Conservation (phyloP, 73 alveolate genomes). For the Stentor coeruleus region DNA sequence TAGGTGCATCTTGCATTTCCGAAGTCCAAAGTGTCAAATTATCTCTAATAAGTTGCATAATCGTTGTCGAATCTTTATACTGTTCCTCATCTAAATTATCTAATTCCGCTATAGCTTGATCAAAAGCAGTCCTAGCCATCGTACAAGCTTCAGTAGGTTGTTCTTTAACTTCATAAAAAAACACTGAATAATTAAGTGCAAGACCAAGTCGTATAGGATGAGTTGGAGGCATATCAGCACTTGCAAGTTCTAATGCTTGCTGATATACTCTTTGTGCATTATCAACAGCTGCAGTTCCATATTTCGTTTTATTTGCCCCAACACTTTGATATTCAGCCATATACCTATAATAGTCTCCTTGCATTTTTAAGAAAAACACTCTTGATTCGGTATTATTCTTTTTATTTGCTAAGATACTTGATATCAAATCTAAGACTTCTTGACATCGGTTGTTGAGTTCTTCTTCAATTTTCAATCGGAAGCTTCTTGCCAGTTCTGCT, state of each 20-base stretch:
- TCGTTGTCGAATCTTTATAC: slow-evolving; percentile 55
- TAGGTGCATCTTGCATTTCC: slow-evolving; percentile 41
- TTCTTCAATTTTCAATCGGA: slow-evolving; percentile 56
- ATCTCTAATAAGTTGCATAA: slow-evolving; percentile 54
- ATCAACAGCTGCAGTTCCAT: slow-evolving; percentile 53
- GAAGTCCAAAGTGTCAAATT: slow-evolving; percentile 54
- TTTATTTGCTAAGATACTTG: slow-evolving; percentile 55
- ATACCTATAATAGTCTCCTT: slow-evolving; percentile 95
- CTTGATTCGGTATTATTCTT: slow-evolving; percentile 77
- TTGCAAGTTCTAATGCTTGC: slow-evolving; percentile 72
- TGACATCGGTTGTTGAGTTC: slow-evolving; percentile 81
- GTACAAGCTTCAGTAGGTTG: slow-evolving; percentile 71
- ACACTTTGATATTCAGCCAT: slow-evolving; percentile 86
- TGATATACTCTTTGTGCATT: slow-evolving; percentile 81
- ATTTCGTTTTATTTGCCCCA: slow-evolving; percentile 63
- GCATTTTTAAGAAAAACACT: slow-evolving; percentile 89
- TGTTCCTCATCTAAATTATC: slow-evolving; percentile 55
- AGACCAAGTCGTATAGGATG: slow-evolving; percentile 87
- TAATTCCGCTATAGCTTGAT: slow-evolving; percentile 62
- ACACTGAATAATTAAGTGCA: slow-evolving; percentile 89
- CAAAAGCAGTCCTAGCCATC: slow-evolving; percentile 65
- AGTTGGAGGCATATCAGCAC: slow-evolving; percentile 69
- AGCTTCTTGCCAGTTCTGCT: slow-evolving; percentile 19
- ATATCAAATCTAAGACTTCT: slow-evolving; percentile 67
- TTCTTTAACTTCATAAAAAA: slow-evolving; percentile 81